Evolutionary conservation across 768 basidiomycete genomes (phyloP).

Genomic region (Dioszegia hungarica): DNA sequence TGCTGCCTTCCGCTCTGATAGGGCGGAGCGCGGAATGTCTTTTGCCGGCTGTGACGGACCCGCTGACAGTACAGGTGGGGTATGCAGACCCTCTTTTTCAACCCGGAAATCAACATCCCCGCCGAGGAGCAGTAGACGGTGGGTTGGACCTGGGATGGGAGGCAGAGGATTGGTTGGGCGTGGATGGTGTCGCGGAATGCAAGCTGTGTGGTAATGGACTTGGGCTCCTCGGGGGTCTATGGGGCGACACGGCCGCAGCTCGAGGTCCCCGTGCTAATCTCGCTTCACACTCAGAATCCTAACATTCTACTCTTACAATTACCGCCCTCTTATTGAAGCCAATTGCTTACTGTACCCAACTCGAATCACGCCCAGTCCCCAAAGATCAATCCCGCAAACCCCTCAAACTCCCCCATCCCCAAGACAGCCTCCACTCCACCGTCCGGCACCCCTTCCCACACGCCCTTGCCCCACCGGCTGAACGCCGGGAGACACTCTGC

Average conservation of each 20-base stretch:
- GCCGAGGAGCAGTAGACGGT: conserved; percentile 18
- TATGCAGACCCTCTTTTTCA: conserved; percentile 47
- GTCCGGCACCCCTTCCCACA: conserved; percentile 44
- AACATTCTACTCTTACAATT: too few species aligned
- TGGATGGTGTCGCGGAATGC: neutral
- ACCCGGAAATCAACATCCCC: conserved; percentile 48
- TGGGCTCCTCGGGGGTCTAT: too few species aligned
- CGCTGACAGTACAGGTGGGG: conserved; percentile 33
- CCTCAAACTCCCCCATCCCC: conserved; percentile 32
- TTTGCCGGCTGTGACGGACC: too few species aligned
- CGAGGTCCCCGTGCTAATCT: too few species aligned
- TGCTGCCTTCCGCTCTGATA: too few species aligned
- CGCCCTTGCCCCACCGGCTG: conserved; percentile 62
- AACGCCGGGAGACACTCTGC: conserved; percentile 77
- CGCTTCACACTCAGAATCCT: too few species aligned
- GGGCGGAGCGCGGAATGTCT: too few species aligned
- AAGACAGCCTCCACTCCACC: conserved; percentile 37
- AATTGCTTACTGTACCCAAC: too few species aligned
- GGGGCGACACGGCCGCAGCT: too few species aligned
- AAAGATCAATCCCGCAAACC: conserved; percentile 44
- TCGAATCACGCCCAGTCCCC: conserved; percentile 49
- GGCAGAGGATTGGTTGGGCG: neutral
- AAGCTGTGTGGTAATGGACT: too few species aligned
- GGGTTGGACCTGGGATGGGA: neutral
- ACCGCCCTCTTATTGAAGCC: too few species aligned